Evolutionary conservation across 108 stramenopile genomes (phyloP).

Genomic region (Nitzschia inconspicua): DNA sequence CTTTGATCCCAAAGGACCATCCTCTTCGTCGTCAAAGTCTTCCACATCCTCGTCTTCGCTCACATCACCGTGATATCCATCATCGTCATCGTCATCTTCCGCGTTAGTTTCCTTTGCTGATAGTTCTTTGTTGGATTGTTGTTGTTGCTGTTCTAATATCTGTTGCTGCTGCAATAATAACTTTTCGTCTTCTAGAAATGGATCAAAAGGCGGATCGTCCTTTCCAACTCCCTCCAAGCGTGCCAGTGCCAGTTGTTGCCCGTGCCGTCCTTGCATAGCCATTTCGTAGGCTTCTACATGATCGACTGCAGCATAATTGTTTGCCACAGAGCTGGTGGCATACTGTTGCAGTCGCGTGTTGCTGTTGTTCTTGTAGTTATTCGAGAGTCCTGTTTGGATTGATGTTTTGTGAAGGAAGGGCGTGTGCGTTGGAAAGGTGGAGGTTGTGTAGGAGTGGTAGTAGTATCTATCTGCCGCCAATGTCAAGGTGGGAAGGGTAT

Average conservation of each 20-base stretch:
- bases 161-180: conserved; percentile 14
- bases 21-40: conserved; percentile 35
- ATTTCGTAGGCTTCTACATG: conserved; percentile 68
- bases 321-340: too few relatives aligned
- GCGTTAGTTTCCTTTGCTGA: conserved; percentile 33
- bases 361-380: too few relatives aligned
- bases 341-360: too few relatives aligned
- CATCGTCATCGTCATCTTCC: conserved; percentile 33
- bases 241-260: conserved; percentile 64
- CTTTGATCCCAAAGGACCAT: background rate
- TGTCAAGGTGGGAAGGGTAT: too few relatives aligned
- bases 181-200: conserved; percentile 59
- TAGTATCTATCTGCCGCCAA: too few relatives aligned
- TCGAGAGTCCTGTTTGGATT: too few relatives aligned
- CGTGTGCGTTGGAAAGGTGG: too few relatives aligned
- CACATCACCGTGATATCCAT: conserved; percentile 24
- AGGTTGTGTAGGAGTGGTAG: too few relatives aligned
- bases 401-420: too few relatives aligned
- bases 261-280: conserved; percentile 65
- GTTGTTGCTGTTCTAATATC: conserved; percentile 20
- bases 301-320: conserved; percentile 55
- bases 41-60: conserved; percentile 37
- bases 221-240: conserved; percentile 60
- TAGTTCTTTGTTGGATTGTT: background rate
- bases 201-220: conserved; percentile 79